phyloP scores from a whole-genome alignment of 768 basidiomycete species.

The Agrocybe chaxingu region DNA sequence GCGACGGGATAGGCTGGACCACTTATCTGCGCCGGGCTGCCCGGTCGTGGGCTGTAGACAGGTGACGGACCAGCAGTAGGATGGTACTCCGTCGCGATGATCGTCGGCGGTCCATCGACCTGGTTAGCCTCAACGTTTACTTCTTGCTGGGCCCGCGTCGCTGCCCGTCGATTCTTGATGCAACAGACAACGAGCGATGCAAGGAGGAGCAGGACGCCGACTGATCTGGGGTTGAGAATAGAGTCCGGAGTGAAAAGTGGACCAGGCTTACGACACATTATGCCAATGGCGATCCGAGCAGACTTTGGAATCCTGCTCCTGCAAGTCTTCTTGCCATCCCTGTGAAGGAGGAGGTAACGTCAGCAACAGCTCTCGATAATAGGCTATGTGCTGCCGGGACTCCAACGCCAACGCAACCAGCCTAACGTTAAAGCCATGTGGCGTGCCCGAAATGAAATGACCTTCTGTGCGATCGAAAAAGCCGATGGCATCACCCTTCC shows the following conservation, averaged over 20 bases:
- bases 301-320: slow-evolving; percentile 14
- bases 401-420: too few species aligned
- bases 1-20: slow-evolving; percentile 18
- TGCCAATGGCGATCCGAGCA: slow-evolving; percentile 19
- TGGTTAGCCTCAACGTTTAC: slow-evolving; percentile 29
- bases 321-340: slow-evolving; percentile 15
- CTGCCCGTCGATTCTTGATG: slow-evolving; percentile 15
- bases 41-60: slow-evolving; percentile 15
- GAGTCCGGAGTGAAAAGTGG: neutral
- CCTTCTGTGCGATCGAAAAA: too few species aligned
- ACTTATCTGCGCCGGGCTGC: slow-evolving; percentile 16
- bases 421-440: too few species aligned
- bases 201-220: slow-evolving; percentile 17
- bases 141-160: slow-evolving; percentile 16
- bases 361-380: neutral
- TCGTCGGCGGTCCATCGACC: slow-evolving; percentile 25
- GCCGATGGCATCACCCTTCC: too few species aligned
- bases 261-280: slow-evolving; percentile 15
- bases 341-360: slow-evolving; percentile 3
- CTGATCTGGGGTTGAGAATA: slow-evolving; percentile 1
- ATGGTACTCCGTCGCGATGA: slow-evolving; percentile 25
- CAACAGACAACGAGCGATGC: slow-evolving; percentile 14
- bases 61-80: slow-evolving; percentile 21
- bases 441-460: too few species aligned
- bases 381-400: too few species aligned